phyloP scores from a whole-genome alignment of 1,139 yeast species.

The Oligophagozyma castellii region DNA sequence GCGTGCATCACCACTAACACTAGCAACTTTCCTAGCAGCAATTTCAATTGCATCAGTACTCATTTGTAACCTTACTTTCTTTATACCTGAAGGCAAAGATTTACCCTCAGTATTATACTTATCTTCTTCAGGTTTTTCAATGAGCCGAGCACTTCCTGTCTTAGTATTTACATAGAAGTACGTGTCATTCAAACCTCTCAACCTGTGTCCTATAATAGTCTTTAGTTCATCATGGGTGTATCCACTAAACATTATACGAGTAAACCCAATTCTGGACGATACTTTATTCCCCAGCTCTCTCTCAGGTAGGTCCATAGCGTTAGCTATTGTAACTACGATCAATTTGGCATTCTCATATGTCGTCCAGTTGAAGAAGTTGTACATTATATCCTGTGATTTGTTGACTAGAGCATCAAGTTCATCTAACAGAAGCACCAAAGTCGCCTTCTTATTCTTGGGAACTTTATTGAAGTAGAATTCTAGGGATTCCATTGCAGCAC shows the following conservation, averaged over 20 bases:
- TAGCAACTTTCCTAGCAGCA: conserved; percentile 88
- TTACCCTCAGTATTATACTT: conserved; percentile 3
- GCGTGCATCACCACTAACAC: conserved; percentile 96
- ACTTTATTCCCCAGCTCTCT: conserved; percentile 76
- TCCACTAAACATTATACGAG: conserved; percentile 79
- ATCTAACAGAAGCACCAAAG: conserved; percentile 72
- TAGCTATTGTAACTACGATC: conserved; percentile 86
- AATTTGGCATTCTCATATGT: conserved; percentile 65
- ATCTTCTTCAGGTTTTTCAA: conserved; percentile 6
- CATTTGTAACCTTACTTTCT: conserved; percentile 31
- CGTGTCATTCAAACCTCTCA: conserved; percentile 38
- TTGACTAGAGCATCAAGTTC: conserved; percentile 89
- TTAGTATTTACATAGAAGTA: conserved; percentile 22
- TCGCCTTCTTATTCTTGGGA: conserved; percentile 21
- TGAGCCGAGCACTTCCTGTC: conserved; percentile 23
- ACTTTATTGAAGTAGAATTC: conserved; percentile 37
- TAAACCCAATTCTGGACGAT: conserved; percentile 79
- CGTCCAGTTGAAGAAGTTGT: conserved; percentile 97
- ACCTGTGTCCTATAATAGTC: conserved; percentile 56
- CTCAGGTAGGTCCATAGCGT: conserved; percentile 96
- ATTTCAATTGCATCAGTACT: conserved; percentile 74
- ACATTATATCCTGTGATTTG: conserved; percentile 76
- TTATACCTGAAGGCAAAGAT: conserved; percentile 13
- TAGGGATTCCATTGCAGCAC: conserved; percentile 45
- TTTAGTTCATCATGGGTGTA: conserved; percentile 72